Conservation (phyloP, 2,329 filamentous ascomycete genomes). For the Dactylellina parvicollis region DNA sequence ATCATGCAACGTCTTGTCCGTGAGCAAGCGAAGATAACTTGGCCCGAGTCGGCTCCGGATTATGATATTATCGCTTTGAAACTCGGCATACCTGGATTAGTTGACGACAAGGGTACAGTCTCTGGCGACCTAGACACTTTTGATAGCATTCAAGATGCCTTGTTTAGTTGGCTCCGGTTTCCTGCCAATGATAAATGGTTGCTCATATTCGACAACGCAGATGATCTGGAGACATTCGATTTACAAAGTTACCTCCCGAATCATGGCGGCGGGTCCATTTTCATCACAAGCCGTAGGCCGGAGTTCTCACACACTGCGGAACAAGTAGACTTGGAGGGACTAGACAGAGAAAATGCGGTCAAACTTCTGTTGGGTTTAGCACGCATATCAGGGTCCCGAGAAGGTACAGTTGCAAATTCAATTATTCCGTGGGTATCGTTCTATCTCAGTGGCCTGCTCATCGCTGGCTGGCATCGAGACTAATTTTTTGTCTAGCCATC, state of each 20-base stretch:
- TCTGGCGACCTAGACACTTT: not conserved
- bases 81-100: slow-evolving; percentile 18
- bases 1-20: slow-evolving; percentile 10
- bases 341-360: not conserved
- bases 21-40: slow-evolving; percentile 5
- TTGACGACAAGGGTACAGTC: not conserved
- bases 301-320: slow-evolving; percentile 7
- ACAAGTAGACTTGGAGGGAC: slow-evolving; percentile 7
- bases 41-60: slow-evolving; percentile 1
- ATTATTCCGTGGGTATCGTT: not conserved
- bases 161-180: slow-evolving; percentile 10
- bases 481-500: not conserved
- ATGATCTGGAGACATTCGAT: slow-evolving; percentile 25
- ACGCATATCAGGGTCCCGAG: not conserved
- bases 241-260: slow-evolving; percentile 19
- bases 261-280: not conserved
- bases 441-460: not conserved
- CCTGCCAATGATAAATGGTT: slow-evolving; percentile 12
- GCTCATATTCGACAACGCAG: slow-evolving; percentile 28
- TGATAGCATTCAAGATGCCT: not conserved
- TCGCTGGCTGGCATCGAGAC: no score
- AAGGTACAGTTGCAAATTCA: not conserved
- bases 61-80: slow-evolving; percentile 11
- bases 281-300: slow-evolving; percentile 19
- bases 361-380: not conserved